These are phyloP conservation scores for Talaromyces proteolyticus DNA, from an alignment of 495 filamentous ascomycete genomes.

Conservation along the genomic window DNA sequence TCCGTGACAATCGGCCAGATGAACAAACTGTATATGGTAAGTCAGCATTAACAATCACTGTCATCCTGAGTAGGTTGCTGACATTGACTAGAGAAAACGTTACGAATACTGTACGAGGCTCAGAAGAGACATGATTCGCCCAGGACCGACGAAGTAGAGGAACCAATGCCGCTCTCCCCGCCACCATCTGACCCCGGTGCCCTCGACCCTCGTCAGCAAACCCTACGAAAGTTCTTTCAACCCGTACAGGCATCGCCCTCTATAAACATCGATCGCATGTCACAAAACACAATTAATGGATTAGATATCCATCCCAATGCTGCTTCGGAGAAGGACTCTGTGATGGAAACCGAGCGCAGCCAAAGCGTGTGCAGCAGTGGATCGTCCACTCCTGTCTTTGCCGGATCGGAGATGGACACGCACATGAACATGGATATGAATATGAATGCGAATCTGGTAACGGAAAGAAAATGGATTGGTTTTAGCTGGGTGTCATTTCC, in stretches of 20 bases:
- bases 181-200: constrained; percentile 17
- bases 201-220: constrained; percentile 39
- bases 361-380: constrained; percentile 14
- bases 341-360: background rate
- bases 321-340: background rate
- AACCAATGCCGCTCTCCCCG: background rate
- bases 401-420: constrained; percentile 23
- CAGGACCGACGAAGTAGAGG: background rate
- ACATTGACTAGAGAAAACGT: constrained; percentile 34
- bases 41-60: constrained; percentile 1
- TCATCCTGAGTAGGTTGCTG: constrained; percentile 8
- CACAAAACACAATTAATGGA: background rate
- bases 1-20: constrained; percentile 41
- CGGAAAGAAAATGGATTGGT: background rate
- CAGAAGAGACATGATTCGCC: constrained; percentile 28
- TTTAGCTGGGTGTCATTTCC: background rate
- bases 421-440: constrained; percentile 45
- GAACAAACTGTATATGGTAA: constrained; percentile 41
- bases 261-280: constrained; percentile 12
- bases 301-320: background rate
- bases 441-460: background rate
- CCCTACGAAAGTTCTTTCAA: constrained; percentile 37
- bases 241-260: constrained; percentile 18
- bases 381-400: constrained; percentile 17
- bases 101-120: constrained; percentile 39